phyloP scores from a whole-genome alignment of 805 yeast species.

The Sugiyamaella qingdaonensis region DNA sequence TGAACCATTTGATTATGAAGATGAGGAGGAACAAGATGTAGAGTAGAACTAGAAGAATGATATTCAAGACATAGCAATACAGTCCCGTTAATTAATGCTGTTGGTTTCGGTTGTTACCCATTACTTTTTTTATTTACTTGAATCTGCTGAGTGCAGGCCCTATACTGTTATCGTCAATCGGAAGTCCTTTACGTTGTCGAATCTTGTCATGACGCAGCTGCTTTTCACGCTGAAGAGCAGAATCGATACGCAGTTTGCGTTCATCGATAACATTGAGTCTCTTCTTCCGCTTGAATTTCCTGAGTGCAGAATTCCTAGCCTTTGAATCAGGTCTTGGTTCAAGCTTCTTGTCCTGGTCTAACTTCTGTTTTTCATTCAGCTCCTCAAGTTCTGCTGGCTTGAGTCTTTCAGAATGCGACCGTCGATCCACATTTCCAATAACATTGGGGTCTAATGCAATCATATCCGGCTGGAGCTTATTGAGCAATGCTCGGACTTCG shows the following conservation, averaged over 20 bases:
- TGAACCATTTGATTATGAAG: conserved; percentile 36
- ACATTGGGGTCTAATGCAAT: conserved; percentile 84
- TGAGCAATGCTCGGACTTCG: conserved; percentile 80
- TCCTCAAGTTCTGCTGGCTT: conserved; percentile 46
- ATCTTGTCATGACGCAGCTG: conserved; percentile 52
- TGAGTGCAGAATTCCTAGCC: conserved; percentile 78
- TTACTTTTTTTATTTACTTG: not conserved
- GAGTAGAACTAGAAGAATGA: not conserved
- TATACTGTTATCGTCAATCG: conserved; percentile 39
- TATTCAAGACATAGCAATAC: not conserved
- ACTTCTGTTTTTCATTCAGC: conserved; percentile 35
- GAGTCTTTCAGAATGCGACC: conserved; percentile 59
- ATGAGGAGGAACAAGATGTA: conserved; percentile 18
- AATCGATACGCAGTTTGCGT: conserved; percentile 72
- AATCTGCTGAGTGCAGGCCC: conserved; percentile 27
- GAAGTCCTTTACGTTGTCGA: conserved; percentile 42
- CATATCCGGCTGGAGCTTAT: conserved; percentile 89
- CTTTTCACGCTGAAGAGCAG: conserved; percentile 70
- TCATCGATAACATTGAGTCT: conserved; percentile 81
- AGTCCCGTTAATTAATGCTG: too few relatives aligned
- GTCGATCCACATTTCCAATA: conserved; percentile 78
- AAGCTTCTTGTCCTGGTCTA: conserved; percentile 46
- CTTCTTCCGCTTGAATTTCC: conserved; percentile 77
- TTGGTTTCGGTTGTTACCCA: not conserved
- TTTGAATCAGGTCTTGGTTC: conserved; percentile 63